These are phyloP conservation scores for Theobroma cacao DNA, from an alignment of 345 rosid genomes.

Conservation along the genomic window DNA sequence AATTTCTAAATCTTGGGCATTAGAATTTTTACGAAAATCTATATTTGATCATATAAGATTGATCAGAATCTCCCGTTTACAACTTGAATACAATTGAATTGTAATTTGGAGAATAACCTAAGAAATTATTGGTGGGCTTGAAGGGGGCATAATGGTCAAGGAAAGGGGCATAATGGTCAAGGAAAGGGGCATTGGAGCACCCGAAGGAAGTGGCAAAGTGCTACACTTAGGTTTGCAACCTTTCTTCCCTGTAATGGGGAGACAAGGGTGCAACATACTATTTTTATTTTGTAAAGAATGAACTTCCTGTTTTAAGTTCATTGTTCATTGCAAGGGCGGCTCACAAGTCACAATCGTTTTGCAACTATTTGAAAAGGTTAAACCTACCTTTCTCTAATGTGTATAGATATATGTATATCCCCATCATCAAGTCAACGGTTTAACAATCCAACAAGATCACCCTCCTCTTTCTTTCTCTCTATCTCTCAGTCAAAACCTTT, in stretches of 20 bases:
- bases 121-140: too few relatives aligned
- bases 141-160: too few relatives aligned
- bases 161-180: too few relatives aligned
- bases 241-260: neutral
- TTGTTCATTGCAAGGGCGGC: slow-evolving; percentile 12
- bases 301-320: neutral
- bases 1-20: too few relatives aligned
- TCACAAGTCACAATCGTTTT: neutral
- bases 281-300: neutral
- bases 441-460: neutral
- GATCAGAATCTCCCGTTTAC: too few relatives aligned
- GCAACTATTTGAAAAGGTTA: slow-evolving; percentile 8
- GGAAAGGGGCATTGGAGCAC: too few relatives aligned
- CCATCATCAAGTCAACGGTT: neutral
- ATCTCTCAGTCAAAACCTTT: neutral
- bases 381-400: neutral
- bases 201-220: neutral
- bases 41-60: too few relatives aligned
- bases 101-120: too few relatives aligned
- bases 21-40: too few relatives aligned
- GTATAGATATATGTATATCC: neutral
- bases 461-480: neutral
- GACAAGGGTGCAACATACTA: neutral
- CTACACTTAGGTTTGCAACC: neutral
- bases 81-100: too few relatives aligned